Evolutionary conservation across 495 filamentous ascomycete genomes (phyloP).

Genomic region (Annulohypoxylon moriforme): DNA sequence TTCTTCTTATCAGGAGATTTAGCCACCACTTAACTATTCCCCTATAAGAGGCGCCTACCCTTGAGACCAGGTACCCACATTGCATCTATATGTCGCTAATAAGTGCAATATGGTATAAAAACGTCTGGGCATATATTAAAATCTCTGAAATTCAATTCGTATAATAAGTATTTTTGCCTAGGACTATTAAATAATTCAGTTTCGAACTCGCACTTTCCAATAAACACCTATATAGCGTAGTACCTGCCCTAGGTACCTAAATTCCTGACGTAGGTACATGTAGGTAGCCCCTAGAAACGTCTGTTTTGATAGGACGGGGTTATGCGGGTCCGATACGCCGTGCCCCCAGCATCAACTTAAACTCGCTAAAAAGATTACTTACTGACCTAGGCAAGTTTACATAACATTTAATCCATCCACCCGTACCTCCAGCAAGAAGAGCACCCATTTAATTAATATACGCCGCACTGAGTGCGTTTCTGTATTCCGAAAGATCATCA

Average conservation of each 20-base stretch:
- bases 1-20: background rate
- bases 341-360: slow-evolving; percentile 1
- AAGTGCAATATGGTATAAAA: no score
- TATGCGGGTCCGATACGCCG: slow-evolving; percentile 34
- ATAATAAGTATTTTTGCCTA: background rate
- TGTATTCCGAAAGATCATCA: slow-evolving; percentile 9
- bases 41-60: background rate
- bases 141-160: no score
- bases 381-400: slow-evolving; percentile 25
- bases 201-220: background rate
- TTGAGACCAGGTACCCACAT: no score
- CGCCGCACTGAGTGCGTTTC: background rate
- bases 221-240: background rate
- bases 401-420: slow-evolving; percentile 11
- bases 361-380: slow-evolving; percentile 36
- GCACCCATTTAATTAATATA: background rate
- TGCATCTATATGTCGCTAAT: no score
- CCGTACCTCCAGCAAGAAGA: background rate
- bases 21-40: background rate
- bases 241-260: background rate
- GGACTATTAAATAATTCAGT: background rate
- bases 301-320: slow-evolving; percentile 25
- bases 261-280: background rate
- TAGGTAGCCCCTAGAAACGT: background rate
- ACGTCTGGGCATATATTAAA: no score